Base-by-base conservation (phyloP, 768 basidiomycete species). In the Phlebiopsis gigantea region DNA sequence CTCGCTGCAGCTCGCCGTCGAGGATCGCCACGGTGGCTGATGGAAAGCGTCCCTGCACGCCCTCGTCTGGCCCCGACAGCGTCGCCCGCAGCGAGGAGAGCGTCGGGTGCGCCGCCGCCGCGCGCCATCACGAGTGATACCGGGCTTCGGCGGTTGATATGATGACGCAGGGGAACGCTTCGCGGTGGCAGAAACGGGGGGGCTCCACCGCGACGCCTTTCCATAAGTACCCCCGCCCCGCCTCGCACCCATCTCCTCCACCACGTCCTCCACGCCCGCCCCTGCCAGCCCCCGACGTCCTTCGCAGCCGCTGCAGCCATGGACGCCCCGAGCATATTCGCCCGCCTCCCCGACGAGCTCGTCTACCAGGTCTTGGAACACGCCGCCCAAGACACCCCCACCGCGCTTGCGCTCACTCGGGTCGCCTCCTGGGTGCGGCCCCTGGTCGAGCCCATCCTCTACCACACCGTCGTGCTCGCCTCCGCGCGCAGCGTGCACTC, bases 381-480 rank as follows among this genome's bases (percentile, higher is more conserved):
- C 49, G 74, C 73, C 29, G 73, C 75, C 14, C 49, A 41, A 15
- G 64, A 66, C 53, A 61, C 44, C 17, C 55, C 62, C 19, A 68
- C 73, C 25, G 68, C 71, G 9, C 66, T 70, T 28, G 39, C 68
- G 26, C 63, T 75, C 52, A 67, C 71, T 8, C 71, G 71, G 50
- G 74, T 76, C 46, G 72, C 72, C 24, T 67, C 67, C 49, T 62
- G 66, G 30, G 64, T 69, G n/a, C 66, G 65, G 45, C 59, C 54
- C 15, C 71, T 71, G 67, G 68, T 68, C 25, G 69, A 72, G 41
- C 72, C 70, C 22, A 56, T 70, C 29, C 66, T 75, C 31, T 74
- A 73, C 63, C 64, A 70, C 53, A 74, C 73, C 53, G 73, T 75
- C 55, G 62, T 68, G 39, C 71, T 75, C 30, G 58, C 65, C 29